Conservation (phyloP, 1,139 yeast genomes). For the Blastobotrys niveus region DNA sequence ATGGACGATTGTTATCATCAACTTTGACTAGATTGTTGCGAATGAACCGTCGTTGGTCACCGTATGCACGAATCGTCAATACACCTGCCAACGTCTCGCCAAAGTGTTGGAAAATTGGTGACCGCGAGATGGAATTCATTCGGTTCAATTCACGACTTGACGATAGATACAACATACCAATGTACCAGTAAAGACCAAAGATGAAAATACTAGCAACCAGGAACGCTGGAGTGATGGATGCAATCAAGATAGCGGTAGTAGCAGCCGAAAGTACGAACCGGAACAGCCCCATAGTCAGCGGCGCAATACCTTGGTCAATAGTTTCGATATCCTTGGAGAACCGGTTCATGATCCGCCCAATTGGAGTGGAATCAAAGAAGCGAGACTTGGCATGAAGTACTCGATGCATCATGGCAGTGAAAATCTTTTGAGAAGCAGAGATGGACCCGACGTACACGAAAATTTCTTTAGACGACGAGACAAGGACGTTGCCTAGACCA, state of each 20-base stretch:
- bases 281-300: conserved; percentile 68
- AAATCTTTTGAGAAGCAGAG: conserved; percentile 70
- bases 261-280: conserved; percentile 63
- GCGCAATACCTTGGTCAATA: conserved; percentile 87
- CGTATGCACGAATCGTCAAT: conserved; percentile 92
- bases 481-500: conserved; percentile 54
- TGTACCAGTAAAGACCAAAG: conserved; percentile 54
- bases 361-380: conserved; percentile 92
- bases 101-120: conserved; percentile 95
- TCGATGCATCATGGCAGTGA: conserved; percentile 55
- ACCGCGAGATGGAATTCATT: conserved; percentile 78
- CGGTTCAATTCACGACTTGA: conserved; percentile 91
- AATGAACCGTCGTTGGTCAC: conserved; percentile 82
- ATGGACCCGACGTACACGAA: conserved; percentile 69
- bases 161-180: conserved; percentile 74
- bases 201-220: conserved; percentile 67
- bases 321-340: conserved; percentile 94
- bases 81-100: conserved; percentile 90
- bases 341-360: conserved; percentile 95
- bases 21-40: conserved; percentile 71
- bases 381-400: conserved; percentile 71
- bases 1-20: conserved; percentile 84
- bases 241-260: conserved; percentile 65
- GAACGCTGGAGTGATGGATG: conserved; percentile 81
- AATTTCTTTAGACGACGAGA: conserved; percentile 55